Evolutionary conservation across 257 asterid genomes (phyloP).

Genomic region (Linderniella brevidens): DNA sequence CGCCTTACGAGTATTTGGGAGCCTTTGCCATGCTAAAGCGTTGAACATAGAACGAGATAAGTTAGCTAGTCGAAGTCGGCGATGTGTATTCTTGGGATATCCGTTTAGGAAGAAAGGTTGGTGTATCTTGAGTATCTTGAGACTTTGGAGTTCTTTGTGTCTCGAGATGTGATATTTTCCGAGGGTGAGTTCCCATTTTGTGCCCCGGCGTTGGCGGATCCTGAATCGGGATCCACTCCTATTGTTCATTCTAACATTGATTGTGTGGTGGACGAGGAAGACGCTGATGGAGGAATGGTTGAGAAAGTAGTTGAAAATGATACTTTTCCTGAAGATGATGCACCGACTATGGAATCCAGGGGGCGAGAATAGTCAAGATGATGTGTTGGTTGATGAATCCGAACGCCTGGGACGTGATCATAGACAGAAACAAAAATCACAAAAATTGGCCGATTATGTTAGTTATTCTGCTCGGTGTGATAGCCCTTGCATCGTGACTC

Average conservation of each 20-base stretch:
- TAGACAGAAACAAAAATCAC: too few species aligned
- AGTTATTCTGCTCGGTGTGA: too few species aligned
- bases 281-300: too few species aligned
- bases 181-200: neutral
- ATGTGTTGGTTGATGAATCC: too few species aligned
- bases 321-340: too few species aligned
- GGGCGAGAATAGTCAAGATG: too few species aligned
- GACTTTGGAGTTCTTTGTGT: neutral
- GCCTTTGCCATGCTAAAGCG: neutral
- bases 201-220: too few species aligned
- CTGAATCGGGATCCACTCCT: neutral
- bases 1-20: neutral
- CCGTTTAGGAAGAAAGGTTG: neutral
- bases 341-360: too few species aligned
- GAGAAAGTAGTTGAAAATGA: too few species aligned
- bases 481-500: too few species aligned
- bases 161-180: neutral
- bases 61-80: neutral
- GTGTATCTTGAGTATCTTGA: neutral
- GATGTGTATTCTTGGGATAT: neutral
- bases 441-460: too few species aligned
- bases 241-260: neutral
- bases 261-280: neutral
- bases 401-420: too few species aligned
- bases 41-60: neutral